These are phyloP conservation scores for Cercophora newfieldiana DNA, from an alignment of 495 filamentous ascomycete genomes.

Conservation along the genomic window DNA sequence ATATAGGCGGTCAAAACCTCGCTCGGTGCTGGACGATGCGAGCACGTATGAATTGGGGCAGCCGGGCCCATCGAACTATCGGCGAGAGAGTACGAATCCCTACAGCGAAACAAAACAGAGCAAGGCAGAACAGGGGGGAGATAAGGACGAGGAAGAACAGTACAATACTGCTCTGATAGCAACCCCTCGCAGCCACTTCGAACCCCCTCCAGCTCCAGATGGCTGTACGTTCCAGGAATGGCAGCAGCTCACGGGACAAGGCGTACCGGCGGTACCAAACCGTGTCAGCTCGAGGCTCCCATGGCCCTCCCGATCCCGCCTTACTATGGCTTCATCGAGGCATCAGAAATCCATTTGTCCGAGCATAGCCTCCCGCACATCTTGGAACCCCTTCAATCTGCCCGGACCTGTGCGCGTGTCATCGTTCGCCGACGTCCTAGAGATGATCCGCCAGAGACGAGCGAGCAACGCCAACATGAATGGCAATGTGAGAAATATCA, in stretches of 20 bases:
- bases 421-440: constrained; percentile 16
- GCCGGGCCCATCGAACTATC: neutral
- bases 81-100: neutral
- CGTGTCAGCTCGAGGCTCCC: neutral
- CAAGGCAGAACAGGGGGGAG: neutral
- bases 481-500: neutral
- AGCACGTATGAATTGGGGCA: neutral
- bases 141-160: neutral
- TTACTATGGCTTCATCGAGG: neutral
- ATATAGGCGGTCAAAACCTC: neutral
- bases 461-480: neutral
- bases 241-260: neutral
- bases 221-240: constrained; percentile 2
- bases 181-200: neutral
- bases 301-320: neutral
- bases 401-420: constrained; percentile 17
- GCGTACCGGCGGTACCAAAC: neutral
- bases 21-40: neutral
- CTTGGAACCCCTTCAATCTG: constrained; percentile 29
- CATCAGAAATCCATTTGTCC: neutral
- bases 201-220: neutral
- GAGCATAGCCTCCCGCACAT: constrained; percentile 12
- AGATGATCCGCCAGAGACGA: constrained; percentile 6
- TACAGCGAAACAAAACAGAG: neutral
- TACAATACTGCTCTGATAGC: no score